A percentile compares a stretch with the other conserved stretches of the same genome.
phyloP scores from a whole-genome alignment of 306 rosid species.

The Dalbergia oliveri region DNA sequence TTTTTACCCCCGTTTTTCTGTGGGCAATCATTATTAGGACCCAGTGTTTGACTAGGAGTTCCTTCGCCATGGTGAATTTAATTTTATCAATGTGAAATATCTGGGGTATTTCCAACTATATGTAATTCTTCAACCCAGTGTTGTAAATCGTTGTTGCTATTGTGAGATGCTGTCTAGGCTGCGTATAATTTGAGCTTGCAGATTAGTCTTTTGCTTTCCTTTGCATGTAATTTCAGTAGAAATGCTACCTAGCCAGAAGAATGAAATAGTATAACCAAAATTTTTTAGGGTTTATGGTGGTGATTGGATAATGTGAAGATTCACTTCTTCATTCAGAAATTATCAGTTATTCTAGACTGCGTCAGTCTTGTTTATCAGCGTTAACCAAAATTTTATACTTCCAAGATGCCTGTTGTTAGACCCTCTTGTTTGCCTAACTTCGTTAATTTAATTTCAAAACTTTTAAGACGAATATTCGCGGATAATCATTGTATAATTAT shows the following conservation, averaged over 20 bases:
- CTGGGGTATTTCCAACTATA: conserved; percentile 3
- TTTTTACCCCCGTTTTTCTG: conserved; percentile 53
- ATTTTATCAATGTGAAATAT: conserved; percentile 38
- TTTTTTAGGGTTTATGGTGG: too few relatives aligned
- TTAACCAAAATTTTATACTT: too few relatives aligned
- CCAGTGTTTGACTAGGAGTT: conserved; percentile 47
- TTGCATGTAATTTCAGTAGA: background rate
- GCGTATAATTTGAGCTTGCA: background rate
- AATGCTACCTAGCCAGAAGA: too few relatives aligned
- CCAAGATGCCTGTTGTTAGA: too few relatives aligned
- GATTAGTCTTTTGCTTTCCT: background rate
- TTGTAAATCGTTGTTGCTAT: conserved; percentile 35
- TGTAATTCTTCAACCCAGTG: conserved; percentile 32
- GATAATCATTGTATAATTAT: too few relatives aligned
- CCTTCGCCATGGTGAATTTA: conserved; percentile 30
- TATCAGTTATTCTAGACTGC: background rate
- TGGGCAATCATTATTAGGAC: conserved; percentile 56
- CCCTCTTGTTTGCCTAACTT: too few relatives aligned
- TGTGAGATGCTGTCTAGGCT: background rate
- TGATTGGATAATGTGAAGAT: too few relatives aligned
- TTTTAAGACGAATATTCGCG: too few relatives aligned
- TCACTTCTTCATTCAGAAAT: too few relatives aligned
- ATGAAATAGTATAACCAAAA: too few relatives aligned
- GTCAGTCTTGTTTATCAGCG: background rate
- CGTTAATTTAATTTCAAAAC: too few relatives aligned